Evolutionary conservation across 73 alveolate genomes (phyloP).

Genomic region (Symbiodinium pilosum): DNA sequence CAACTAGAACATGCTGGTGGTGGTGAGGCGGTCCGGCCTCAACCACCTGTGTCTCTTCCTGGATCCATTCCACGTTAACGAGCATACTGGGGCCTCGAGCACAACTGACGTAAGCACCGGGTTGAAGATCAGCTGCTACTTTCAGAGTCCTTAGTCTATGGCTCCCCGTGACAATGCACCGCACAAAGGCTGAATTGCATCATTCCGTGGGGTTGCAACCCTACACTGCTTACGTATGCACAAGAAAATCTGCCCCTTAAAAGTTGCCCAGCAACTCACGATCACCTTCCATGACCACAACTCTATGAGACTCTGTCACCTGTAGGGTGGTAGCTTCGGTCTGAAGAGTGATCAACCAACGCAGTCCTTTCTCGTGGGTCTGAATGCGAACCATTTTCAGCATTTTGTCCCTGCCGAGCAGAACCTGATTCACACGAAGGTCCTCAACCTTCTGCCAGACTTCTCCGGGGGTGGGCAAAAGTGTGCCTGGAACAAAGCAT

Average conservation of each 20-base stretch:
- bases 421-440: neutral
- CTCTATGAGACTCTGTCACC: constrained; percentile 19
- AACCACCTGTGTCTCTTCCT: neutral
- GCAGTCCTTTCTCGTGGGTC: neutral
- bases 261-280: neutral
- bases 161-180: no score
- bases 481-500: constrained; percentile 14
- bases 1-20: no score
- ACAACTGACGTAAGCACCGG: neutral
- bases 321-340: neutral
- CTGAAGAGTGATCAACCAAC: neutral
- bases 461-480: neutral
- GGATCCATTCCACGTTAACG: neutral
- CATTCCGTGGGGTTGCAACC: no score
- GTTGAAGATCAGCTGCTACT: neutral
- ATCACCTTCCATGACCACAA: neutral
- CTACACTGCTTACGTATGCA: no score
- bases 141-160: no score
- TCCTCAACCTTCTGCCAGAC: neutral
- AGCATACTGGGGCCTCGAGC: neutral
- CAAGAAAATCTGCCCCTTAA: no score
- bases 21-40: neutral
- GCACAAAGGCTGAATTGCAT: no score
- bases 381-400: neutral
- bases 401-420: neutral